phyloP scores from a whole-genome alignment of 2,329 filamentous ascomycete genomes.

The Trichoderma citrinoviride region DNA sequence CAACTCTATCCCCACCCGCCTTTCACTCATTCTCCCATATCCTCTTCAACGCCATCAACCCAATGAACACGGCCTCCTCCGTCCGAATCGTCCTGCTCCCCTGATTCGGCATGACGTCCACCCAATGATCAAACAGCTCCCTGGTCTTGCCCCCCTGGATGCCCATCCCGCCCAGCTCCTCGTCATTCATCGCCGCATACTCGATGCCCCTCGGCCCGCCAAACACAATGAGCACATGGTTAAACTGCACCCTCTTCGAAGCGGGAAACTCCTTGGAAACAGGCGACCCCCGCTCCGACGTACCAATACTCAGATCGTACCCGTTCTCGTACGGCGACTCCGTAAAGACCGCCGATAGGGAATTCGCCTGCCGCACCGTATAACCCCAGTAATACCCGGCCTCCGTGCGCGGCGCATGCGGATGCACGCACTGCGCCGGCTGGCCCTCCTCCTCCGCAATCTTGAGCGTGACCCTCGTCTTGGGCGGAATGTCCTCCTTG shows the following conservation, averaged over 20 bases:
- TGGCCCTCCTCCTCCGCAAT: slow-evolving; percentile 50
- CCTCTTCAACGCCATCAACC: slow-evolving; percentile 64
- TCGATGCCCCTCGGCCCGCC: slow-evolving; percentile 80
- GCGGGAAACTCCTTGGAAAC: slow-evolving; percentile 47
- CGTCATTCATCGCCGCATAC: slow-evolving; percentile 64
- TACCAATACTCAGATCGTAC: slow-evolving; percentile 81
- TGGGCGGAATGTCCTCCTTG: slow-evolving; percentile 60
- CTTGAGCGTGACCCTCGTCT: slow-evolving; percentile 71
- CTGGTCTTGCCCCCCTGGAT: slow-evolving; percentile 62
- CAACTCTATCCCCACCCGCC: neutral
- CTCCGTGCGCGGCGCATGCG: slow-evolving; percentile 67
- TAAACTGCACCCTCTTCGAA: slow-evolving; percentile 49
- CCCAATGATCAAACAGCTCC: slow-evolving; percentile 79
- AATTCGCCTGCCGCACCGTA: slow-evolving; percentile 61
- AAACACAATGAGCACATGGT: slow-evolving; percentile 75
- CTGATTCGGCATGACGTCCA: slow-evolving; percentile 76
- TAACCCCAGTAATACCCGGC: slow-evolving; percentile 88
- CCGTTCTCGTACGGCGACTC: slow-evolving; percentile 72
- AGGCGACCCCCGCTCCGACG: slow-evolving; percentile 69
- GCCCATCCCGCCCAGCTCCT: slow-evolving; percentile 55
- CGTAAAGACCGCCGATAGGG: slow-evolving; percentile 72
- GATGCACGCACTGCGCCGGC: slow-evolving; percentile 60
- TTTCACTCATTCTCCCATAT: slow-evolving; percentile 47
- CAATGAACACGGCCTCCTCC: slow-evolving; percentile 79
- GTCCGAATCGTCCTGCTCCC: slow-evolving; percentile 80